Evolutionary conservation across 1,139 yeast species (phyloP).

Genomic region (Saccharomyces hybrid): DNA sequence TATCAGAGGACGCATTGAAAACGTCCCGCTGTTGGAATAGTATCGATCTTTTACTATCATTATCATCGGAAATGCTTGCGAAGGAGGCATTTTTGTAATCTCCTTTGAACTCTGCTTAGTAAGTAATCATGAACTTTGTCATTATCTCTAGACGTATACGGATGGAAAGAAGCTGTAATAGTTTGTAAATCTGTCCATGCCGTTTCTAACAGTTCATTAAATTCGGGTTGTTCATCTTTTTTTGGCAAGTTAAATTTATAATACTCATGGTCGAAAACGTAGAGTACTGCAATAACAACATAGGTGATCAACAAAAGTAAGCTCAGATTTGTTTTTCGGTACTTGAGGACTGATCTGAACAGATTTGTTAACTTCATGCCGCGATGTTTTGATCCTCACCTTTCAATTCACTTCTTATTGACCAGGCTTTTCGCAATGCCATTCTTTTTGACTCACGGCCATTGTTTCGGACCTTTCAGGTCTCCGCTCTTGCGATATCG

Average conservation of each 20-base stretch:
- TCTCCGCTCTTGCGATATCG: neutral
- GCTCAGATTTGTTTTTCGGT: constrained; percentile 28
- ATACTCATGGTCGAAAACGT: constrained; percentile 14
- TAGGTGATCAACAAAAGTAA: constrained; percentile 21
- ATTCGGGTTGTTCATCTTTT: constrained; percentile 23
- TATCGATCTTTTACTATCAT: constrained; percentile 42
- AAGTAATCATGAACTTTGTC: constrained; percentile 69
- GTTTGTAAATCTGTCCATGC: constrained; percentile 66
- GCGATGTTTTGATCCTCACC: neutral
- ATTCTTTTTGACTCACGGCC: neutral
- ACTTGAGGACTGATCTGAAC: constrained; percentile 20
- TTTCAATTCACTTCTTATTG: neutral
- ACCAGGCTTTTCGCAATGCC: neutral
- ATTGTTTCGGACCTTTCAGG: neutral
- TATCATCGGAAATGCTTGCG: constrained; percentile 41
- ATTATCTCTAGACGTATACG: constrained; percentile 70
- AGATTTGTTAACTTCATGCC: constrained; percentile 4
- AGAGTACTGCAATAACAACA: constrained; percentile 14
- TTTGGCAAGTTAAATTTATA: constrained; percentile 17
- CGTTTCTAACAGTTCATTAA: constrained; percentile 36
- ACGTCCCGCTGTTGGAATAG: constrained; percentile 44
- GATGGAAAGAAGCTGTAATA: constrained; percentile 62
- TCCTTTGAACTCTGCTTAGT: constrained; percentile 38
- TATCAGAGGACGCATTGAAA: constrained; percentile 36
- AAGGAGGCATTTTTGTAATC: constrained; percentile 23